Evolutionary conservation across 73 alveolate genomes (phyloP).

Genomic region (Paramecium biaurelia): DNA sequence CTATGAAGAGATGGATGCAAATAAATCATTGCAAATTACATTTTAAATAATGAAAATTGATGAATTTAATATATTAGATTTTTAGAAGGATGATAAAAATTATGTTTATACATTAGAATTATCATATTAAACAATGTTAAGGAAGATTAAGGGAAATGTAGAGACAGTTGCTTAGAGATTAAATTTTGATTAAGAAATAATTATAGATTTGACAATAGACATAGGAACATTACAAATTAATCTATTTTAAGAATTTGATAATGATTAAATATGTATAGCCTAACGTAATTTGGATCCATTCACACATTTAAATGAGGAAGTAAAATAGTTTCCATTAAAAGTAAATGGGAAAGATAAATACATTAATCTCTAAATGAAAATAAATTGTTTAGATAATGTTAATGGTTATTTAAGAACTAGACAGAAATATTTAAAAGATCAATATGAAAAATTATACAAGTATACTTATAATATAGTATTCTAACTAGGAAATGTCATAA

Average conservation of each 20-base stretch:
- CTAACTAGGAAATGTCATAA: background rate
- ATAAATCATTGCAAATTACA: background rate
- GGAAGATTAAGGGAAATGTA: background rate
- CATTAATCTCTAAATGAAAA: background rate
- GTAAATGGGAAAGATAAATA: background rate
- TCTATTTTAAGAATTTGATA: background rate
- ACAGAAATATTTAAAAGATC: background rate
- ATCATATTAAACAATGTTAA: background rate
- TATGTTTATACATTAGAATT: background rate
- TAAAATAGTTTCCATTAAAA: background rate
- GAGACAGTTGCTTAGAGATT: conserved; percentile 1
- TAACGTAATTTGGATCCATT: conserved; percentile 21
- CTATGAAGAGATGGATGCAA: background rate
- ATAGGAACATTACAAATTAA: background rate
- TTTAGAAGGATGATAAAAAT: background rate
- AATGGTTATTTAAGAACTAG: background rate
- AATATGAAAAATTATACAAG: background rate
- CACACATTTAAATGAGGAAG: background rate
- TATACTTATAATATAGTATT: background rate
- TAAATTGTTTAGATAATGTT: background rate
- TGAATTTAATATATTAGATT: background rate
- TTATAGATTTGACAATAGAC: background rate
- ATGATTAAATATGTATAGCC: background rate
- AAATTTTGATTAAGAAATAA: background rate
- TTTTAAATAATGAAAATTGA: background rate